Evolutionary conservation across 495 filamentous ascomycete species (phyloP).

Genomic region (Penicillium antarcticum): DNA sequence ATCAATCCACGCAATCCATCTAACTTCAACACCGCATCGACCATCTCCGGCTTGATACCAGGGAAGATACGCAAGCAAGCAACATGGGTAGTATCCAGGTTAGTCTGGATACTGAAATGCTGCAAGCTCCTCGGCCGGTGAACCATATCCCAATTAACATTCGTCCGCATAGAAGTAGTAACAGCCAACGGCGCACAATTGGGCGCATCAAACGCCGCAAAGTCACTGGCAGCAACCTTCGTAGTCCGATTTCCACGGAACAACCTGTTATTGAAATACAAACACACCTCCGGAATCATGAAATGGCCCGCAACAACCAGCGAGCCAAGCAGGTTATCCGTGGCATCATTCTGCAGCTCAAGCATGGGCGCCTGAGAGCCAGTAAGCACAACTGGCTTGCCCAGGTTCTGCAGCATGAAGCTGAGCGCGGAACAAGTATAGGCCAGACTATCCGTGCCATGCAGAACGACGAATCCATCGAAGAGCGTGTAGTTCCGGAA

Average conservation of each 20-base stretch:
- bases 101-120: constrained; percentile 72
- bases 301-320: constrained; percentile 95
- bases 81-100: constrained; percentile 82
- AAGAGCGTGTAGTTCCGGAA: constrained; percentile 82
- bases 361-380: constrained; percentile 93
- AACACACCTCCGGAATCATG: constrained; percentile 91
- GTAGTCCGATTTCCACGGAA: constrained; percentile 87
- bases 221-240: constrained; percentile 83
- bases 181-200: constrained; percentile 78
- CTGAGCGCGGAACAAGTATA: constrained; percentile 90
- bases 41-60: constrained; percentile 91
- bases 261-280: constrained; percentile 94
- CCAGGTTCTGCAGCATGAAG: constrained; percentile 91
- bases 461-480: constrained; percentile 93
- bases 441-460: constrained; percentile 90
- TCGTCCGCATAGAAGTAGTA: constrained; percentile 74
- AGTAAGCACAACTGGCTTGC: constrained; percentile 88
- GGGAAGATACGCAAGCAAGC: constrained; percentile 94
- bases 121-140: constrained; percentile 69
- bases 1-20: constrained; percentile 79
- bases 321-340: constrained; percentile 91
- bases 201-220: constrained; percentile 82
- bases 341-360: constrained; percentile 88
- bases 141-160: constrained; percentile 81
- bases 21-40: constrained; percentile 80